phyloP scores from a whole-genome alignment of 2,329 filamentous ascomycete genomes.

The Pleurostoma richardsiae region DNA sequence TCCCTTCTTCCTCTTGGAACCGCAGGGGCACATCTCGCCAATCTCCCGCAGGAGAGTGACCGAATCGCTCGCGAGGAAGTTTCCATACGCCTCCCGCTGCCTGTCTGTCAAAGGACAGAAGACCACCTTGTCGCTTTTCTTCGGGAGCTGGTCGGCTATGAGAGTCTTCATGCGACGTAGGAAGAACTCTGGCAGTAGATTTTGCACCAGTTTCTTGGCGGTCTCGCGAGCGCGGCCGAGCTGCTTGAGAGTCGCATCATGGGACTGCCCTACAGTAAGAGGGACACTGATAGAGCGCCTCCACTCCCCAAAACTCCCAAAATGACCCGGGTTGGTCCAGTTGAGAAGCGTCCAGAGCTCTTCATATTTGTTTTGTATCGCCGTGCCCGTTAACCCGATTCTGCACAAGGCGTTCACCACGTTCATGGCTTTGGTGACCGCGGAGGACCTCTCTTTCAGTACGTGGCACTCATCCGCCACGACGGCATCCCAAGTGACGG shows the following conservation, averaged over 20 bases:
- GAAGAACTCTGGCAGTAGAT: constrained; percentile 85
- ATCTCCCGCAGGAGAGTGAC: constrained; percentile 65
- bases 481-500: constrained; percentile 87
- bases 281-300: constrained; percentile 71
- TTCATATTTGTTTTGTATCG: constrained; percentile 97
- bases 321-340: constrained; percentile 84
- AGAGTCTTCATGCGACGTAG: constrained; percentile 87
- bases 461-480: constrained; percentile 91
- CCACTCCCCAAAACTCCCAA: constrained; percentile 67
- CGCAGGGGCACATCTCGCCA: constrained; percentile 64
- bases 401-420: constrained; percentile 87
- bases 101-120: constrained; percentile 86
- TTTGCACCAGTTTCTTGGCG: constrained; percentile 78
- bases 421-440: constrained; percentile 81
- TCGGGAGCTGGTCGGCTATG: constrained; percentile 87
- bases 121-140: constrained; percentile 89
- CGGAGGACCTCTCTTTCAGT: constrained; percentile 75
- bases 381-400: constrained; percentile 90
- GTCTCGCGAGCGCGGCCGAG: constrained; percentile 76
- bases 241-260: constrained; percentile 81
- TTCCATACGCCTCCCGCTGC: constrained; percentile 78
- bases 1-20: constrained; percentile 64
- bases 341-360: constrained; percentile 95
- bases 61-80: constrained; percentile 68
- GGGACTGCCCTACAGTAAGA: constrained; percentile 81